Evolutionary conservation across 108 stramenopile genomes (phyloP).

Genomic region (Cylindrotheca fusiformis): DNA sequence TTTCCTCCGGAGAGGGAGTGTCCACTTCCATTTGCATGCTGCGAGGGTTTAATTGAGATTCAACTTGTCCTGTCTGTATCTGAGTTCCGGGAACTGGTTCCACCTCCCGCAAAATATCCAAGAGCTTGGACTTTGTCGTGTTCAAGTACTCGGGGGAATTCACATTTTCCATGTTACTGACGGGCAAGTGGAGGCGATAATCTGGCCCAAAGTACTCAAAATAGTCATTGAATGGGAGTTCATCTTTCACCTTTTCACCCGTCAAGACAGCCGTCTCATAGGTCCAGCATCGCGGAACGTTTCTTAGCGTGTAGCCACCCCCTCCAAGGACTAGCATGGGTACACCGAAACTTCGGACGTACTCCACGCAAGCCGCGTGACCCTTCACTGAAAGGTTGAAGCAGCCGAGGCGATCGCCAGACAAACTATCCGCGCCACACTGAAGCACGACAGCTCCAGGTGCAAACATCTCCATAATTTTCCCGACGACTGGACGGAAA

Average conservation of each 20-base stretch:
- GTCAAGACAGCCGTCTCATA: conserved; percentile 95
- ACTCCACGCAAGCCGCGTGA: conserved; percentile 94
- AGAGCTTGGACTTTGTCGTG: conserved; percentile 76
- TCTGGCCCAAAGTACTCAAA: conserved; percentile 99
- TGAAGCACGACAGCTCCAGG: conserved; percentile 98
- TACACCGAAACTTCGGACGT: conserved; percentile 89
- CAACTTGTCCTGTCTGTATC: conserved; percentile 83
- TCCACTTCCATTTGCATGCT: conserved; percentile 66
- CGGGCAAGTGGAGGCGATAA: conserved; percentile 94
- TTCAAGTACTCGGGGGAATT: conserved; percentile 90
- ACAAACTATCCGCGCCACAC: conserved; percentile 96
- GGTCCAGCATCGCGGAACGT: conserved; percentile 99
- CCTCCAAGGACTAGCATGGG: conserved; percentile 97
- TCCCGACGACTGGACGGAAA: conserved; percentile 94
- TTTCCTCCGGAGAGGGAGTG: conserved; percentile 37
- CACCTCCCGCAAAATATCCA: conserved; percentile 72
- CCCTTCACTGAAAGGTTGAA: conserved; percentile 96
- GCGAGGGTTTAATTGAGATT: conserved; percentile 71
- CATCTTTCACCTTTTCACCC: conserved; percentile 84
- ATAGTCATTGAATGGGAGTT: conserved; percentile 97
- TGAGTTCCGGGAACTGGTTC: conserved; percentile 84
- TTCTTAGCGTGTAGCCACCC: conserved; percentile 98
- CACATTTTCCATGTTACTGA: conserved; percentile 97
- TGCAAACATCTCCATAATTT: conserved; percentile 94
- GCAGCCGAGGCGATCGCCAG: conserved; percentile 97